A percentile compares a stretch with the other conserved stretches of the same genome.
phyloP scores from a whole-genome alignment of 2,329 filamentous ascomycete genomes.

The Verticillium zaregamsianum region DNA sequence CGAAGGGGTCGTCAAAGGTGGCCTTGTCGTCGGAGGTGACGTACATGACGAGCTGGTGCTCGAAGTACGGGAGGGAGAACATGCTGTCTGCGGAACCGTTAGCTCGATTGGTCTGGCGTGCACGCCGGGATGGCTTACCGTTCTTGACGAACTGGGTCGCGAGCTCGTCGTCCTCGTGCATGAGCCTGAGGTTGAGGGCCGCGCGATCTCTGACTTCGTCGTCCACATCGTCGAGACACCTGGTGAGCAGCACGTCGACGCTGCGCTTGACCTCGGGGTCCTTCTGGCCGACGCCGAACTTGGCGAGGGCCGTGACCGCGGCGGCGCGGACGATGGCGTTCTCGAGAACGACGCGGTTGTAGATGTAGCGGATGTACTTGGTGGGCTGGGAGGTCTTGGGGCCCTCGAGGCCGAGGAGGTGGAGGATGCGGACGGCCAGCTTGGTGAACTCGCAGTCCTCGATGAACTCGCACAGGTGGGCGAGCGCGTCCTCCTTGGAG shows the following conservation, averaged over 20 bases:
- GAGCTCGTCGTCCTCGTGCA: conserved; percentile 86
- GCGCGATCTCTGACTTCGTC: conserved; percentile 97
- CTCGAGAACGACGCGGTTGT: conserved; percentile 95
- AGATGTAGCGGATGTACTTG: conserved; percentile 99
- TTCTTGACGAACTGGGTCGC: conserved; percentile 80
- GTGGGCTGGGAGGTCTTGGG: conserved; percentile 94
- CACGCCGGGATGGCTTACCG: conserved; percentile 42
- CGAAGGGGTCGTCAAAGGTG: conserved; percentile 81
- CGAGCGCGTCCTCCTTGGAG: conserved; percentile 73
- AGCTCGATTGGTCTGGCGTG: background rate
- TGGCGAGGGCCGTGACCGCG: conserved; percentile 90
- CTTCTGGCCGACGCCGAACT: conserved; percentile 95
- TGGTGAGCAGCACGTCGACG: conserved; percentile 84
- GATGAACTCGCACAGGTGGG: conserved; percentile 97
- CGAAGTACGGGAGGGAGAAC: conserved; percentile 91
- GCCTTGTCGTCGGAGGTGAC: conserved; percentile 88
- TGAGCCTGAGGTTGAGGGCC: conserved; percentile 84
- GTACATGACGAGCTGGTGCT: conserved; percentile 96
- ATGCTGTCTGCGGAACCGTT: conserved; percentile 66
- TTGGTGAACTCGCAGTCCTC: conserved; percentile 99
- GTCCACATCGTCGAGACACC: conserved; percentile 94
- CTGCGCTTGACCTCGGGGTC: conserved; percentile 96
- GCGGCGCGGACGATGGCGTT: conserved; percentile 94
- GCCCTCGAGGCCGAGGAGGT: conserved; percentile 89
- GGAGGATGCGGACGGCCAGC: conserved; percentile 88